Base-by-base conservation (phyloP, 805 yeast species). In the Lipomyces sp. region DNA sequence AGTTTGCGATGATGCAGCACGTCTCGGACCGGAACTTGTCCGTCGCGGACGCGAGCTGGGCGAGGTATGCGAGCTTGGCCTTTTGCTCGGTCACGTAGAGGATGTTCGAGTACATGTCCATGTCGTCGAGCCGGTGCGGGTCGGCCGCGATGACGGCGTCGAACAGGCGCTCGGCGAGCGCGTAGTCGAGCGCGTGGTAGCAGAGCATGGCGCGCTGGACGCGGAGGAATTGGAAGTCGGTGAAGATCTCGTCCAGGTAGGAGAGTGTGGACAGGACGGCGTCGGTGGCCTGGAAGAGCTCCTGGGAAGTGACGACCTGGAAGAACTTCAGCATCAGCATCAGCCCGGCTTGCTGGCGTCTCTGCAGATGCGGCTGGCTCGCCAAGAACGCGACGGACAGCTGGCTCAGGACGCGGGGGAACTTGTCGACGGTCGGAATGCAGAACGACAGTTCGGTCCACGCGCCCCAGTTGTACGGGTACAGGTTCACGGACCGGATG, bases 31-130 rank as follows among this genome's bases (percentile, higher is more conserved):
- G 75, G 65, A 86, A 87, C 63, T 81, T 83, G 68, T 93, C 97
- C 8, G 89, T 79, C 42, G 81, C 81, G 0, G 85, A 77, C 0
- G 95, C 86, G 64, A 83, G 78, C 63, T 90, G 96, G 0, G 98
- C 96, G 43, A 93, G 68, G 59, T 78, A 86, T 21, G 96, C 83
- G 23, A 93, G 73, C 65, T 93, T 90, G 1, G 95, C 76, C 55
- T 80, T 77, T 66, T 87, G 86, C 62, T 89, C 96, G 85, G 88
- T 86, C 35, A 93, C 98, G 63, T 90, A 93, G 33, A 93, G 74
- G 66, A 93, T 86, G 67, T 93, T 91, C n/a, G 98, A 90, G 67
- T 86, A 93, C 0, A 86, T 80, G 65, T 93, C 98, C 72, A 93
- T 73, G 61, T 90, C 96, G 62, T 93, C 98, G 21, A 93, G 71